A percentile compares a stretch with the other conserved stretches of the same genome.
Conservation (phyloP, 257 asterid genomes). For the Solanum clarkiae region DNA sequence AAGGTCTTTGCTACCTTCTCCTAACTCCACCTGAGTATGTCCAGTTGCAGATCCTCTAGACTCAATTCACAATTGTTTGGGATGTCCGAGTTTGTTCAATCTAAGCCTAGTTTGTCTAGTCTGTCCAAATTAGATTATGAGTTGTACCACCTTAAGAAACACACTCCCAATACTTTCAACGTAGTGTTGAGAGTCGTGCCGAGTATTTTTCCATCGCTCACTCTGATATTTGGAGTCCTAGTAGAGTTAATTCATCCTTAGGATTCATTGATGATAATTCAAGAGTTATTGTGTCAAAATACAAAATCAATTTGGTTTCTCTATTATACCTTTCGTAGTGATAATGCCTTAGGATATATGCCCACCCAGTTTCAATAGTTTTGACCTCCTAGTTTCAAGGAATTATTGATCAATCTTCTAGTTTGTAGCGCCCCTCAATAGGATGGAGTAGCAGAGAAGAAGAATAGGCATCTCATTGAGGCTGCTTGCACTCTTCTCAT, state of each 20-base stretch:
- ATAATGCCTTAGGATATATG: not conserved
- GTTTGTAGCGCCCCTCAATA: not conserved
- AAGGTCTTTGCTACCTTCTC: not conserved
- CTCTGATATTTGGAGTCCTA: not conserved
- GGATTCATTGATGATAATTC: not conserved
- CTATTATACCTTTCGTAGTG: not conserved
- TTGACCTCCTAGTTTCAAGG: not conserved
- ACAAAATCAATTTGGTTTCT: not conserved
- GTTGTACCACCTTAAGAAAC: not conserved
- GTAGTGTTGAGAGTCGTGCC: not conserved
- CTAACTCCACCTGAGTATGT: not conserved
- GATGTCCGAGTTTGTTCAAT: not conserved
- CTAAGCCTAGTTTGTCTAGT: not conserved
- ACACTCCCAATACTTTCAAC: not conserved
- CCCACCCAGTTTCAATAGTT: not conserved
- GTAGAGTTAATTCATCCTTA: not conserved
- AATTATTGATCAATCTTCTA: not conserved
- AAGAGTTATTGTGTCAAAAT: not conserved
- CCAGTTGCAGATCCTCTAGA: not conserved
- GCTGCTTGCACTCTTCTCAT: not conserved
- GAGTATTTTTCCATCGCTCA: not conserved
- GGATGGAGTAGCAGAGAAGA: not conserved
- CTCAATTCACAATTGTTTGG: not conserved
- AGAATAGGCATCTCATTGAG: not conserved
- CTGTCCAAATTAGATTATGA: not conserved